These are phyloP conservation scores for Cryphonectria parasitica DNA, from an alignment of 2,329 filamentous ascomycete genomes.

Conservation along the genomic window DNA sequence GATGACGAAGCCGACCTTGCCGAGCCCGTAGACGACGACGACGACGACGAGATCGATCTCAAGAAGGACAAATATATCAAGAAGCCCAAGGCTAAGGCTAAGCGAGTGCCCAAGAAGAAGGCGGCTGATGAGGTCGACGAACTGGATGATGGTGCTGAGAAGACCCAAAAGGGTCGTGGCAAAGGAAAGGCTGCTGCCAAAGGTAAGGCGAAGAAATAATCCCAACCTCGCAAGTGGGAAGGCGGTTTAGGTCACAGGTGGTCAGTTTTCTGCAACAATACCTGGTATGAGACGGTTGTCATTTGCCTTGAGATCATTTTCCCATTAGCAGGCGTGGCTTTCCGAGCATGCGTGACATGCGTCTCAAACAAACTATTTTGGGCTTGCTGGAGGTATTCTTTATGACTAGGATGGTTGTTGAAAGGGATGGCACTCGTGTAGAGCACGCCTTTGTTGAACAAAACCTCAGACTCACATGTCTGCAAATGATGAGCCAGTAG, in stretches of 20 bases:
- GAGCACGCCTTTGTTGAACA: background rate
- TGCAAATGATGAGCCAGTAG: background rate
- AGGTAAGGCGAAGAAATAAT: slow-evolving; percentile 52
- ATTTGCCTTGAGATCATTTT: background rate
- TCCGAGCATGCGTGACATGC: background rate
- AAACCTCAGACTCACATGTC: background rate
- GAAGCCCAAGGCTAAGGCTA: slow-evolving; percentile 74
- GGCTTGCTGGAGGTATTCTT: background rate
- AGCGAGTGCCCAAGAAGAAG: slow-evolving; percentile 47
- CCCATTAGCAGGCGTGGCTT: background rate
- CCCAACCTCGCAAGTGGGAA: background rate
- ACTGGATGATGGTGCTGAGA: slow-evolving; percentile 55
- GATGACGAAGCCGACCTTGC: slow-evolving; percentile 75
- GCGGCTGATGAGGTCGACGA: slow-evolving; percentile 53
- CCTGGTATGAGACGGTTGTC: slow-evolving; percentile 10
- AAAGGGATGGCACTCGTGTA: background rate
- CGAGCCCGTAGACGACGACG: slow-evolving; percentile 66
- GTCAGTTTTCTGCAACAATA: background rate
- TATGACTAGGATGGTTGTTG: background rate
- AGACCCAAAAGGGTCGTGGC: slow-evolving; percentile 54
- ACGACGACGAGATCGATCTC: slow-evolving; percentile 79
- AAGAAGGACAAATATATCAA: slow-evolving; percentile 98
- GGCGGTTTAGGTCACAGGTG: background rate
- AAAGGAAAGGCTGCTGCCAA: slow-evolving; percentile 49
- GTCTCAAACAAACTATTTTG: background rate